These are phyloP conservation scores for Tuber aestivum DNA, from an alignment of 495 filamentous ascomycete species.

Conservation along the genomic window DNA sequence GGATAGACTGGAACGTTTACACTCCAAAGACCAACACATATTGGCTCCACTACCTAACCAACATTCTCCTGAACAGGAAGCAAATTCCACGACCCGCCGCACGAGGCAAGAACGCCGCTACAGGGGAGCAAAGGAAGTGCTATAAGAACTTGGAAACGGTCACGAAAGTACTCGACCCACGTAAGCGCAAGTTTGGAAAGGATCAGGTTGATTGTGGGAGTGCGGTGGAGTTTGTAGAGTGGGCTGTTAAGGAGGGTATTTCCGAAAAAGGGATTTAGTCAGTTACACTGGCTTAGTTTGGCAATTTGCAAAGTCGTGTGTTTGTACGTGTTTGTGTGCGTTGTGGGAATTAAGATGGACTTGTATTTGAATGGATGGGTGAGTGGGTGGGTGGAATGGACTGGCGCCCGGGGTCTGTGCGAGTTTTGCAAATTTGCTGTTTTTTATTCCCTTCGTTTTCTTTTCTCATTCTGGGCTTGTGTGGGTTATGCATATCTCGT, in stretches of 20 bases:
- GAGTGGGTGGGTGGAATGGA: background rate
- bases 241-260: conserved; percentile 27
- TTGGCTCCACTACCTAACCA: conserved; percentile 41
- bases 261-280: conserved; percentile 19
- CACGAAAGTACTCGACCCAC: conserved; percentile 28
- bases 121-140: conserved; percentile 22
- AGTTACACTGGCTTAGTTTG: background rate
- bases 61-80: conserved; percentile 38
- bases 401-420: background rate
- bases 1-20: conserved; percentile 39
- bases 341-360: background rate
- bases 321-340: background rate
- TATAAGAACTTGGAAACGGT: conserved; percentile 28
- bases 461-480: background rate
- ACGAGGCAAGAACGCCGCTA: conserved; percentile 30
- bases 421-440: background rate
- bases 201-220: conserved; percentile 10
- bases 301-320: background rate
- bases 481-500: background rate
- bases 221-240: conserved; percentile 34
- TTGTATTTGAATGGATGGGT: background rate
- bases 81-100: conserved; percentile 31
- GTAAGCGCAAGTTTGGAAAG: conserved; percentile 34
- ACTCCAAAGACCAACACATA: conserved; percentile 39
- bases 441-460: background rate